Conservation (phyloP, 2,329 filamentous ascomycete species). For the Trichoderma sp. region DNA sequence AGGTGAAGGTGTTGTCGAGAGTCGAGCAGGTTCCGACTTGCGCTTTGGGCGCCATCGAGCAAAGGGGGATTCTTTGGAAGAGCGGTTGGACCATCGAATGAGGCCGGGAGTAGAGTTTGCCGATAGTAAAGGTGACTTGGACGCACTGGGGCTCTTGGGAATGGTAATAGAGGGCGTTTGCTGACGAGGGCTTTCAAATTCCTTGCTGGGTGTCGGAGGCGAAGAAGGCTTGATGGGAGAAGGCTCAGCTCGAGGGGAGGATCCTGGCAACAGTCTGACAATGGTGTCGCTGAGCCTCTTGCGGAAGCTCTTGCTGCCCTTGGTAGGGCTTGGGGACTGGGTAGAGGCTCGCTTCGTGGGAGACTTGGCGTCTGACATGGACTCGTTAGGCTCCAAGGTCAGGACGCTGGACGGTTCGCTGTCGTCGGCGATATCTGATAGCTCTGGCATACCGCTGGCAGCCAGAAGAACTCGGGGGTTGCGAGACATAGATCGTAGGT, state of each 20-base stretch:
- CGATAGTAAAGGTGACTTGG: conserved; percentile 5
- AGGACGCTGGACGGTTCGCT: conserved; percentile 30
- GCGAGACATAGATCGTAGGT: conserved; percentile 23
- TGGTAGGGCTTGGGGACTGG: conserved; percentile 29
- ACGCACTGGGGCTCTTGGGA: conserved; percentile 1
- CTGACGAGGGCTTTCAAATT: background rate
- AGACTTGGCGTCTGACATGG: conserved; percentile 29
- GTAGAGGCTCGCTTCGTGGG: conserved; percentile 31
- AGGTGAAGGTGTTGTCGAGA: background rate
- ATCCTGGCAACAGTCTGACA: conserved; percentile 30
- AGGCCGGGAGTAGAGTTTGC: conserved; percentile 12
- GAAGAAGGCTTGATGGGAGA: conserved; percentile 33
- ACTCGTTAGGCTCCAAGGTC: conserved; percentile 23
- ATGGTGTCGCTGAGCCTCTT: conserved; percentile 31
- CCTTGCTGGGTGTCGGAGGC: conserved; percentile 29
- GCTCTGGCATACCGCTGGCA: conserved; percentile 25
- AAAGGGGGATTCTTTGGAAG: conserved; percentile 22
- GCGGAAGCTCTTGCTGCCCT: conserved; percentile 25
- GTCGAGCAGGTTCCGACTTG: conserved; percentile 11
- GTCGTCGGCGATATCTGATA: conserved; percentile 31
- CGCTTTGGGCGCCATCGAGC: conserved; percentile 23
- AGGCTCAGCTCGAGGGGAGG: conserved; percentile 26
- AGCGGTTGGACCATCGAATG: background rate
- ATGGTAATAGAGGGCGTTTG: background rate
- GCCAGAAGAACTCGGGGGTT: conserved; percentile 27